phyloP scores from a whole-genome alignment of 305 asterid species.

The Fraxinus angustifolia region DNA sequence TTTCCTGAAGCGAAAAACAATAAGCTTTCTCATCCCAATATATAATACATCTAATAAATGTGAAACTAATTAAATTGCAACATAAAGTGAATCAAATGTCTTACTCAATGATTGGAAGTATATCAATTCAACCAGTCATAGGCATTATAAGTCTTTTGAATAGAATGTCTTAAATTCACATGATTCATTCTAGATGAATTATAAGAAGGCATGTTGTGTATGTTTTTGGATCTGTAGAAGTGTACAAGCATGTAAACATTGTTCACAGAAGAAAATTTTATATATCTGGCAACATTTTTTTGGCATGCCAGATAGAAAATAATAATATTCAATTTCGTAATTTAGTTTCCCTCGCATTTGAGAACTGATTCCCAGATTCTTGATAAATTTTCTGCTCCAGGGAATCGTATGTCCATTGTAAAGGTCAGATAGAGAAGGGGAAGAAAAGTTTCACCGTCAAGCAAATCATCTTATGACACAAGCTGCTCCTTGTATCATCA shows the following conservation, averaged over 20 bases:
- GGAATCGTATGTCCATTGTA: background rate
- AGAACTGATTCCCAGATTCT: background rate
- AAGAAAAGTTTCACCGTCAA: background rate
- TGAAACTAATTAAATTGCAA: background rate
- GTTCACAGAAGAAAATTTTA: background rate
- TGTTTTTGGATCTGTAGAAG: background rate
- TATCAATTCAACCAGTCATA: background rate
- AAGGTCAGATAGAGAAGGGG: background rate
- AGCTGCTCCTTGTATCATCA: background rate
- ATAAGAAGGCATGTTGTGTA: background rate
- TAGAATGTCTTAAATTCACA: background rate
- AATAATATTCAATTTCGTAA: background rate
- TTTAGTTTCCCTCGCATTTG: background rate
- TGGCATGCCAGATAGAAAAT: background rate
- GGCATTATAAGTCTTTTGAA: background rate
- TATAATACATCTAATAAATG: background rate
- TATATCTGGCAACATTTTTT: background rate
- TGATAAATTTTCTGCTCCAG: background rate
- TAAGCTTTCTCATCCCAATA: background rate
- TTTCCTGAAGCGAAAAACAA: slow-evolving; percentile 48
- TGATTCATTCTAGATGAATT: background rate
- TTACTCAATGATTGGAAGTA: background rate
- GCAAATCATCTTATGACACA: background rate
- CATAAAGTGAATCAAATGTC: background rate
- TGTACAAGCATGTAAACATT: background rate